Evolutionary conservation across 495 filamentous ascomycete genomes (phyloP).

Genomic region (Aspergillus avenaceus): DNA sequence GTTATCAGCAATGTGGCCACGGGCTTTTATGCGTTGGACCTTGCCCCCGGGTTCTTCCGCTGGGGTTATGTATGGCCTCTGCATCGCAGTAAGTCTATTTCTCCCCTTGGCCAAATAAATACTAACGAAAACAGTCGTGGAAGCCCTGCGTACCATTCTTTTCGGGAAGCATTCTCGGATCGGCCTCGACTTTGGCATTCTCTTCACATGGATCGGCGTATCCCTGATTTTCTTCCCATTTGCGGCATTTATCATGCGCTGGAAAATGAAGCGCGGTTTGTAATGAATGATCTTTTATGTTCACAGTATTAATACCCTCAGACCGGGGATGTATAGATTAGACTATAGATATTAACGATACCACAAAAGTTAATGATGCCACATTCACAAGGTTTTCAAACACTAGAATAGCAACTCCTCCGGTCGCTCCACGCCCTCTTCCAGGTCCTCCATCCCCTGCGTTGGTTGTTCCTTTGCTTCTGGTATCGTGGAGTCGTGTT

Average conservation of each 20-base stretch:
- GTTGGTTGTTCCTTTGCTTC: no score
- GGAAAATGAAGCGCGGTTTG: slow-evolving; percentile 46
- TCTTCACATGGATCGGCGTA: slow-evolving; percentile 57
- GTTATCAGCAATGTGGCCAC: slow-evolving; percentile 68
- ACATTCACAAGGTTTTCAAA: no score
- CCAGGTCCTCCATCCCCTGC: no score
- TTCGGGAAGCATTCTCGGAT: slow-evolving; percentile 61
- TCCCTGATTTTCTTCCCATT: slow-evolving; percentile 58
- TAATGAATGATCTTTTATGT: background rate
- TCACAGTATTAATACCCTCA: no score
- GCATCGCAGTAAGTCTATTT: slow-evolving; percentile 47
- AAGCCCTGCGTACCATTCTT: slow-evolving; percentile 57
- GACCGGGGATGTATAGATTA: background rate
- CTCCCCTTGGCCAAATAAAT: background rate
- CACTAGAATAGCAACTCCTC: no score
- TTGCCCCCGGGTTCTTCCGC: slow-evolving; percentile 56
- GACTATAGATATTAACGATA: background rate
- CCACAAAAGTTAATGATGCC: background rate
- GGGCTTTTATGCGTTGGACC: slow-evolving; percentile 57
- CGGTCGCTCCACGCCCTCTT: no score
- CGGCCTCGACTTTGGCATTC: slow-evolving; percentile 59
- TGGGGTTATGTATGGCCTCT: slow-evolving; percentile 76
- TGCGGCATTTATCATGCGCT: slow-evolving; percentile 54
- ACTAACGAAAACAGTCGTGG: slow-evolving; percentile 45
- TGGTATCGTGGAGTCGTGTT: no score